phyloP scores from a whole-genome alignment of 2,329 filamentous ascomycete species.

The Hymenoscyphus linearis region DNA sequence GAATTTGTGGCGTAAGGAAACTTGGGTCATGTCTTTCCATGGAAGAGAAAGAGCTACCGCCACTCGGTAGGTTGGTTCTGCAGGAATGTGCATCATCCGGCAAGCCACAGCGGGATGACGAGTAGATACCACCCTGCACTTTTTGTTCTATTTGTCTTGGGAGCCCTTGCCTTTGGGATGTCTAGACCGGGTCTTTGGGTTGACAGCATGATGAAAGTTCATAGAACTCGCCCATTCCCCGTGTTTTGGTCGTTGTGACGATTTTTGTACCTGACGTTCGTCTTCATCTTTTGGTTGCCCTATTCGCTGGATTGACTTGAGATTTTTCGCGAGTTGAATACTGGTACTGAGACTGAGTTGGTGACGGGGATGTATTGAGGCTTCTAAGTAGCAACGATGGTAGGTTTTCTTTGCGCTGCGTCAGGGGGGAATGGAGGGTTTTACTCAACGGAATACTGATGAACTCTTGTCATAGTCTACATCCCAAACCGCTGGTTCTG shows the following conservation, averaged over 20 bases:
- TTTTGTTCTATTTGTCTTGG: not conserved
- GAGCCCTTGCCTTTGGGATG: not conserved
- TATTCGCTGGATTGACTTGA: not conserved
- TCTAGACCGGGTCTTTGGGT: not conserved
- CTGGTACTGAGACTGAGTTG: not conserved
- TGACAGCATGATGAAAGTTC: no score
- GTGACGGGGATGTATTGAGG: not conserved
- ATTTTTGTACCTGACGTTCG: not conserved
- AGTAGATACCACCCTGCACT: not conserved
- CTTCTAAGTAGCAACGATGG: not conserved
- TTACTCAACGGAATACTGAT: not conserved
- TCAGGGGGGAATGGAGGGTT: not conserved
- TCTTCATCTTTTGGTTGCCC: not conserved
- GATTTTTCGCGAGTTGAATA: not conserved
- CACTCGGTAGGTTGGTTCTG: not conserved
- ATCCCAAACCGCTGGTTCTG: slow-evolving; percentile 6
- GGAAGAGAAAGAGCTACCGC: not conserved
- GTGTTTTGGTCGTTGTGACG: not conserved
- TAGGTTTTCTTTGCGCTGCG: not conserved
- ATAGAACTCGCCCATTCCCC: not conserved
- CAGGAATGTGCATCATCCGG: slow-evolving; percentile 7
- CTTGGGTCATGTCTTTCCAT: not conserved
- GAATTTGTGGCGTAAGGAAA: not conserved
- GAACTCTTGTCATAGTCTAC: not conserved
- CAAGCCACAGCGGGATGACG: slow-evolving; percentile 8